Evolutionary conservation across 1,284 basidiomycete genomes (phyloP), one percentile per base, ranked within the genome.

Genomic region (Microbotryum silenes-acaulis): DNA sequence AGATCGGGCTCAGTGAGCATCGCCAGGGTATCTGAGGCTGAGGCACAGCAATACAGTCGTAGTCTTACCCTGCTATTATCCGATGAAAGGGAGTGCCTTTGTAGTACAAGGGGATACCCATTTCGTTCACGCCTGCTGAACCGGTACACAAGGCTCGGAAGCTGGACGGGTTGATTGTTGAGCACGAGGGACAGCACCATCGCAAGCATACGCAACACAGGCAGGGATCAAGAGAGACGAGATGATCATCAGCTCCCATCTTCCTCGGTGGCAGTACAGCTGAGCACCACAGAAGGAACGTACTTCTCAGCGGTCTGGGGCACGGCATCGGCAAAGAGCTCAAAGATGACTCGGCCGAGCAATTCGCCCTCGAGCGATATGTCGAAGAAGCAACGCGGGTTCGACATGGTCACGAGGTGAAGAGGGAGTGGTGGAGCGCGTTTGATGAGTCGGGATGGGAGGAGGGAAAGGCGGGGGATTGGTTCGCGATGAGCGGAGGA

Each of bases 231-330:
- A 42, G 14, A 18, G 37, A 42, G 37, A 42, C 37, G 6, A 16
- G 5, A 18, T 42, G 9, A 8, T 31, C 31, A 42, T 42, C 37
- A 42, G 37, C 37, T 42, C 37, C 37, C 37, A 42, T 42, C 12
- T 16, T 18, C 12, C 12, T 42, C 16, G 37, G 18, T 16, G 12
- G 9, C 8, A 10, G 12, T 42, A 18, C 37, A 10, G 37, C 3
- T 47, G 46, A 59, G 53, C 55, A 64, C 42, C 25, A 61, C 29
- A 33, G n/a, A 50, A 29, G 37, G 4, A 27, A 56, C 37, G 57
- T 69, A 89, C 88, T 94, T 94, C 78, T 93, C 91, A 59, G 81
- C 81, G 6, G 91, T 91, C 76, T 86, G 87, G 9, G 91, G 91
- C 4, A 83, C 85, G 6, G 79, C 79, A 72, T 87, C 85, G 64